Base-by-base conservation (phyloP, 2,329 filamentous ascomycete species). In the Claviceps digitariae region DNA sequence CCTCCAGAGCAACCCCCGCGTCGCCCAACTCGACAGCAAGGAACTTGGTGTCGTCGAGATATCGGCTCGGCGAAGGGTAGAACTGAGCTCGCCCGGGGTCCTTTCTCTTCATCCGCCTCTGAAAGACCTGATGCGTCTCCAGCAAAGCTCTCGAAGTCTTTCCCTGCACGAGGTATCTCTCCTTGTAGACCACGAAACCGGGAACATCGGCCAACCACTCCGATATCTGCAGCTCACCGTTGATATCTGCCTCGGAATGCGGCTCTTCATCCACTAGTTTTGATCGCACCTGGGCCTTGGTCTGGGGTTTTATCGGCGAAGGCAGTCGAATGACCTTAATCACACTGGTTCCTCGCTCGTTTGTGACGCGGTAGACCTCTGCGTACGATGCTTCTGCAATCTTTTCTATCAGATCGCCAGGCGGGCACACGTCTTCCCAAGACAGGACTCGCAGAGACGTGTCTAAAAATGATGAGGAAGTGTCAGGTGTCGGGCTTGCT, bases 331-430 rank as follows among this genome's bases (percentile, higher is more conserved):
- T 80, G 21, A 79, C 75, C 59, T 84, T 84, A 66, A 84, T 79
- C 60, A 84, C 82, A 63, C 79, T 83, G 27, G 76, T 81, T 9
- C 79, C 80, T 17, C 74, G 70, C 46, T 72, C 69, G 60, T 82
- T 83, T 48, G 71, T 77, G 57, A 84, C 73, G 10, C 79, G 78
- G 59, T 83, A 84, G 10, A 84, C 79, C 62, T 84, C 81, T 6
- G 81, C 80, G 58, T 78, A 84, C 2, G 81, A 84, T 5, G 81
- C 81, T 62, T 84, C 81, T 10, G 81, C 81, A 50, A 84, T 84
- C 65, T 84, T 84, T 45, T 73, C 71, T 49, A 84, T 79, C 38
- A 66, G 64, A 59, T 78, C 74, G 17, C 71, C 73, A 0, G 70
- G 66, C 0, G 76, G 74, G 49, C 79, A 79, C 31, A 84, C 70